Evolutionary conservation across 352 stramenopile species (phyloP).

Genomic region (Globisporangium cystogenes): DNA sequence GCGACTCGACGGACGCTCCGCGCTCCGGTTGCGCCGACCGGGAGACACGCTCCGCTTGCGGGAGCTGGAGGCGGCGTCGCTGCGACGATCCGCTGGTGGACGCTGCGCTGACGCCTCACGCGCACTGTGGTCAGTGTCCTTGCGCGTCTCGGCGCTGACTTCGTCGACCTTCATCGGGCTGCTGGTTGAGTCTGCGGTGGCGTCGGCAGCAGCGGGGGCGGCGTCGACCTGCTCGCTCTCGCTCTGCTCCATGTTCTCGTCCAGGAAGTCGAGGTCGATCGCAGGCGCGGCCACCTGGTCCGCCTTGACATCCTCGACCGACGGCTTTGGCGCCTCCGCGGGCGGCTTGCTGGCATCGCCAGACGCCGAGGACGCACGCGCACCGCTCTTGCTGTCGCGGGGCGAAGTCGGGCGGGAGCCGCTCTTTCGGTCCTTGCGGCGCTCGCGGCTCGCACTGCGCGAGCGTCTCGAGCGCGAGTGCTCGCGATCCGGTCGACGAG

Average conservation of each 20-base stretch:
- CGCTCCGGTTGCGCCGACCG: conserved; percentile 12
- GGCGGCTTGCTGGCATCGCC: neutral
- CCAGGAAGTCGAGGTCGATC: conserved; percentile 82
- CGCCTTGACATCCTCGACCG: conserved; percentile 66
- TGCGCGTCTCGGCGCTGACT: neutral
- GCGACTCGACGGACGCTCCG: conserved; percentile 7
- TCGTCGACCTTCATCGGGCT: conserved; percentile 3
- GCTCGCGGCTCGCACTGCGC: conserved; percentile 39
- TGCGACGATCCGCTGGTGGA: neutral
- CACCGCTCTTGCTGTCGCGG: conserved; percentile 4
- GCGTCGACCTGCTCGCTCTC: conserved; percentile 19
- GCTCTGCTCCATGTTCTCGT: conserved; percentile 39
- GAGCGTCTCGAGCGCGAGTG: conserved; percentile 33
- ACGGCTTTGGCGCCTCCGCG: conserved; percentile 19
- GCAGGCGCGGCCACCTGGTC: conserved; percentile 73
- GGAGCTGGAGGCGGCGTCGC: neutral
- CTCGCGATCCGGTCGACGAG: conserved; percentile 32
- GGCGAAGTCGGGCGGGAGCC: conserved; percentile 10
- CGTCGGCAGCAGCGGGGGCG: neutral
- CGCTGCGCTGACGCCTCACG: neutral
- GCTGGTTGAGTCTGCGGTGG: neutral
- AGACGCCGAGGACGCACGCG: neutral
- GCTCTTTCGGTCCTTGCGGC: conserved; percentile 8
- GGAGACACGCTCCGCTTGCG: conserved; percentile 4
- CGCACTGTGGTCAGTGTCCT: neutral